Percentiles rank a stretch among this genome's conserved stretches.
These are phyloP conservation scores for Oenanthe sinensis DNA, from an alignment of 129 eudicot genomes.

Conservation along the genomic window DNA sequence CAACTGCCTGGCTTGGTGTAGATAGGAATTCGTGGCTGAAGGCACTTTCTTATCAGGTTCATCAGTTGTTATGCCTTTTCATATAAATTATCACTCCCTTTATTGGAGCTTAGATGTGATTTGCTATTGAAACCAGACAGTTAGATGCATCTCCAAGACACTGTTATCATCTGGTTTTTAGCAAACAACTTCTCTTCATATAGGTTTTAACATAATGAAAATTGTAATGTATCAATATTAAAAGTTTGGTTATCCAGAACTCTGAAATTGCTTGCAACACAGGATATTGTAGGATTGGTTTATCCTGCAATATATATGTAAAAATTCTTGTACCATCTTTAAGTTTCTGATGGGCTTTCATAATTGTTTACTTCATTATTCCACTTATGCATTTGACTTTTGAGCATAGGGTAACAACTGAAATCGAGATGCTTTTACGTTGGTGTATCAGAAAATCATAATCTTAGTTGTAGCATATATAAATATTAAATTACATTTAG, in stretches of 20 bases:
- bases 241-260: not conserved
- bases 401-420: not conserved
- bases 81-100: not conserved
- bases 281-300: not conserved
- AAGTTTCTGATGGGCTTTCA: not conserved
- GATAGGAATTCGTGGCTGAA: constrained; percentile 78
- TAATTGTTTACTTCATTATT: not conserved
- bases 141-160: not conserved
- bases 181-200: not conserved
- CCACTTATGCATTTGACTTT: not conserved
- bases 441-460: not conserved
- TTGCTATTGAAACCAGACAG: not conserved
- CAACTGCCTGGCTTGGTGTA: constrained; percentile 90
- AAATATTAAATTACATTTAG: not conserved
- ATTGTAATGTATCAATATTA: not conserved
- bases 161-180: not conserved
- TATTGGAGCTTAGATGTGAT: not conserved
- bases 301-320: not conserved
- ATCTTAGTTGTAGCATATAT: not conserved
- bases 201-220: not conserved
- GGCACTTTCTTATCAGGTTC: constrained; percentile 90
- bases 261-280: not conserved
- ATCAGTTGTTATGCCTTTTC: constrained; percentile 17
- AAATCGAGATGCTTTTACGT: not conserved
- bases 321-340: not conserved